A percentile compares a stretch with the other conserved stretches of the same genome.
These are phyloP conservation scores for Abelmoschus esculentus DNA, from an alignment of 345 rosid species.

Conservation along the genomic window DNA sequence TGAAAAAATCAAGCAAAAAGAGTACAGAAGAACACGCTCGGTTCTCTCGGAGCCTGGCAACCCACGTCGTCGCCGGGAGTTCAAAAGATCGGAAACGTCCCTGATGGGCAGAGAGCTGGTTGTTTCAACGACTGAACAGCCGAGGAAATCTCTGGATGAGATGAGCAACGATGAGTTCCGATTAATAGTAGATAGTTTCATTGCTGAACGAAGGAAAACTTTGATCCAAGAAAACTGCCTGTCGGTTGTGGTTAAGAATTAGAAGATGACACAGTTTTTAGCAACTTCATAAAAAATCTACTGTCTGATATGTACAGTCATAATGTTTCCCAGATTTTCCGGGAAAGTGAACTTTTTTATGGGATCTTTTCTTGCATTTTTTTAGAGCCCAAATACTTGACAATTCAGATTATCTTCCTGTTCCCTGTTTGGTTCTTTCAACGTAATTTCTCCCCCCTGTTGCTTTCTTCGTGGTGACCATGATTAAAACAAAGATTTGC, in stretches of 20 bases:
- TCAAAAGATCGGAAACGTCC: constrained; percentile 6
- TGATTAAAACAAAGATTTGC: neutral
- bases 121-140: neutral
- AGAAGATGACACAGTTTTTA: neutral
- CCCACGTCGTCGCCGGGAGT: neutral
- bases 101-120: neutral
- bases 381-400: neutral
- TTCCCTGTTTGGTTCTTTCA: neutral
- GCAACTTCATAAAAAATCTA: neutral
- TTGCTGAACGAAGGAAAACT: constrained; percentile 14
- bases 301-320: neutral
- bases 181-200: constrained; percentile 24
- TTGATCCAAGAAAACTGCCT: constrained; percentile 2
- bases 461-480: neutral
- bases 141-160: constrained; percentile 18
- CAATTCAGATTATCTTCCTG: neutral
- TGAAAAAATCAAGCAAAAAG: neutral
- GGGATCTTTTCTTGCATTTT: neutral
- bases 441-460: neutral
- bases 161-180: constrained; percentile 31
- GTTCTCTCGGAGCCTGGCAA: neutral
- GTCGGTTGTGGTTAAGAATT: neutral
- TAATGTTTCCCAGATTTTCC: no score
- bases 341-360: neutral
- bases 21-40: neutral